Evolutionary conservation across 768 basidiomycete species (phyloP), one percentile per base, ranked within the genome.

Genomic region (Rhizopogon salebrosus): DNA sequence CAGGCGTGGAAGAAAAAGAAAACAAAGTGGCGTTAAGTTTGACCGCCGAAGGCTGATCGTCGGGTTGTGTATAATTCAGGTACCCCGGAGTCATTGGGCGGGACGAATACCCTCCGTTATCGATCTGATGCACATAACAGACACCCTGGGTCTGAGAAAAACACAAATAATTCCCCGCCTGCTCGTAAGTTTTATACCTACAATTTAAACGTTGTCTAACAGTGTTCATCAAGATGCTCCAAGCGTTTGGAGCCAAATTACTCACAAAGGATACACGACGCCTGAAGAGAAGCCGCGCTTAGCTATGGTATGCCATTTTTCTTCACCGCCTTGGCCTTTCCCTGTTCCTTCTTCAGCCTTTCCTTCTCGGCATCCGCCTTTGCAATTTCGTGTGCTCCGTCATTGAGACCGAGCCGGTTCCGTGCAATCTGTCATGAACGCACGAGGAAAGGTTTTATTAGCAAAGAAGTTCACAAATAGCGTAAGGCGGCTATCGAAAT

Each of bases 351-450:
- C 72, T 85, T 83, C 36, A 66, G 74, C n/a, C 76, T 67, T 51
- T 76, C 75, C 62, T 74, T 74, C 55, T 70, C 72, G 16, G 69
- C 82, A 52, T 91, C 87, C 46, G 69, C 79, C 64, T 89, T 87
- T 18, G 91, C 93, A 39, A 85, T 64, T 65, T 92, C 82, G 71
- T 95, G 91, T 2, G 89, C 86, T 48, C 71, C 72, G 66, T 95
- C 92, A 68, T 99, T 99, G 43, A 98, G 77, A 2, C 93, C 94
- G 1, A 92, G 79, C 52, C 86, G 76, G 73, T 98, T 98, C 54
- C 97, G 84, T 9, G 92, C 82, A 68, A 99, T 95, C 89, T 97
- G 50, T n/a, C n/a, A n/a, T 34, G 57, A 31, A 5, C 24, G 42
- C 16, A 38, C 13, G 23, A 18, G 18, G 37, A 34, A 48, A 36